Evolutionary conservation across 495 filamentous ascomycete species (phyloP).

Genomic region (Hypoxylon rickii): DNA sequence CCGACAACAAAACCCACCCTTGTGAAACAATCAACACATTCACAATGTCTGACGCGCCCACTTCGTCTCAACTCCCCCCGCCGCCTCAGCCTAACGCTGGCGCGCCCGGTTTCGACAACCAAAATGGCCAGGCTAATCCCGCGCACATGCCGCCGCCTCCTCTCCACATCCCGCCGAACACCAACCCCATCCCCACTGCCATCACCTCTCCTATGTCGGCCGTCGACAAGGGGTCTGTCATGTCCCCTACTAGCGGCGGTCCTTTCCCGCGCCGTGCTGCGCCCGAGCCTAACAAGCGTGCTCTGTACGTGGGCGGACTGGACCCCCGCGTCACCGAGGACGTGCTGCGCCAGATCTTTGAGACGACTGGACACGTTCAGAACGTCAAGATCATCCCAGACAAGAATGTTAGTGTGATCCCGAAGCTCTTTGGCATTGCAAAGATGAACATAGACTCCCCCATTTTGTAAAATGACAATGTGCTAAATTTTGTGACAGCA

Average conservation of each 20-base stretch:
- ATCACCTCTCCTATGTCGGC: slow-evolving; percentile 84
- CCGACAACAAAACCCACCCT: background rate
- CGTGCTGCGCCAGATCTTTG: slow-evolving; percentile 96
- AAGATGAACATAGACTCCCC: too few species aligned
- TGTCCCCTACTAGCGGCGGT: slow-evolving; percentile 79
- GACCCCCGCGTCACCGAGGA: slow-evolving; percentile 97
- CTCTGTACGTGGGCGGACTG: slow-evolving; percentile 93
- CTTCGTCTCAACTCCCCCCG: slow-evolving; percentile 63
- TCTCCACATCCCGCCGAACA: slow-evolving; percentile 94
- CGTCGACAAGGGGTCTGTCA: slow-evolving; percentile 65
- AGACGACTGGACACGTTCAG: slow-evolving; percentile 96
- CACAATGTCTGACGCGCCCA: slow-evolving; percentile 70
- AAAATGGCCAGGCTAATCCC: slow-evolving; percentile 68
- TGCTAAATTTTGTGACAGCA: slow-evolving; percentile 54
- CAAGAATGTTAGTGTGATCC: slow-evolving; percentile 77
- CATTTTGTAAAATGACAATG: too few species aligned
- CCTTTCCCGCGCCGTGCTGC: slow-evolving; percentile 89
- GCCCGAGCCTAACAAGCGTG: slow-evolving; percentile 97
- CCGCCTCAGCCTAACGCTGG: slow-evolving; percentile 69
- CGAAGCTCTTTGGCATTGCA: background rate
- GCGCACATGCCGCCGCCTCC: slow-evolving; percentile 93
- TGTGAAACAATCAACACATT: slow-evolving; percentile 14
- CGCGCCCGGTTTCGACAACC: slow-evolving; percentile 72
- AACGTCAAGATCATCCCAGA: slow-evolving; percentile 99
- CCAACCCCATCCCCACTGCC: slow-evolving; percentile 91